These are phyloP conservation scores for Odontarrhena argentea DNA, from an alignment of 345 rosid genomes.

Conservation along the genomic window DNA sequence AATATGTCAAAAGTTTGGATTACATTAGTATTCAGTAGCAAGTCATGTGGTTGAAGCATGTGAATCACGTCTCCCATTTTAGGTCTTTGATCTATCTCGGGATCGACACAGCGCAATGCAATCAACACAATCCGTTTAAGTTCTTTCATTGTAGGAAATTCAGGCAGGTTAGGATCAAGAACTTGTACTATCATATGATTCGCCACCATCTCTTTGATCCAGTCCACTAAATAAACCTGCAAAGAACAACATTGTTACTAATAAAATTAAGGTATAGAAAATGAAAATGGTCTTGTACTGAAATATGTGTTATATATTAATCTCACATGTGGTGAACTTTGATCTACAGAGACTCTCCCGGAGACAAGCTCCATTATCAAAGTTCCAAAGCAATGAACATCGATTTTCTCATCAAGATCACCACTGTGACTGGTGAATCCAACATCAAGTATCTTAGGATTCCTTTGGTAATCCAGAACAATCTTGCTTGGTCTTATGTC, in stretches of 20 bases:
- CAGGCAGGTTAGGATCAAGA: constrained; percentile 62
- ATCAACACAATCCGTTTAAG: constrained; percentile 65
- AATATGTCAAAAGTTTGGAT: constrained; percentile 37
- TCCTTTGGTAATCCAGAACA: constrained; percentile 74
- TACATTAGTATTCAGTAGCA: constrained; percentile 56
- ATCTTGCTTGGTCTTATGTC: constrained; percentile 65
- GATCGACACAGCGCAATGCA: constrained; percentile 71
- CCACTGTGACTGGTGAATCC: constrained; percentile 43
- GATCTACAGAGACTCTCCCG: constrained; percentile 57
- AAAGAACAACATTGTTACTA: constrained; percentile 4
- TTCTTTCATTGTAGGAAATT: constrained; percentile 56
- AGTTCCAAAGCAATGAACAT: constrained; percentile 68
- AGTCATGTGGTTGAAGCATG: constrained; percentile 77
- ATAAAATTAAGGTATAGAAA: background rate
- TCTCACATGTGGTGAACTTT: constrained; percentile 53
- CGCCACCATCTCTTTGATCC: constrained; percentile 72
- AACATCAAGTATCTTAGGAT: constrained; percentile 66
- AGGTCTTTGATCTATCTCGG: constrained; percentile 60
- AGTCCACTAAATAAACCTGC: constrained; percentile 59
- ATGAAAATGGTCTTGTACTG: background rate
- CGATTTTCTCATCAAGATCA: constrained; percentile 45
- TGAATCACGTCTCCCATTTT: constrained; percentile 70
- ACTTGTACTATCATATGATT: constrained; percentile 48
- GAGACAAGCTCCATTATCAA: constrained; percentile 76
- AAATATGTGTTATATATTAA: background rate